Conservation (phyloP, 768 basidiomycete species). For the Leccinellum rugosiceps region DNA sequence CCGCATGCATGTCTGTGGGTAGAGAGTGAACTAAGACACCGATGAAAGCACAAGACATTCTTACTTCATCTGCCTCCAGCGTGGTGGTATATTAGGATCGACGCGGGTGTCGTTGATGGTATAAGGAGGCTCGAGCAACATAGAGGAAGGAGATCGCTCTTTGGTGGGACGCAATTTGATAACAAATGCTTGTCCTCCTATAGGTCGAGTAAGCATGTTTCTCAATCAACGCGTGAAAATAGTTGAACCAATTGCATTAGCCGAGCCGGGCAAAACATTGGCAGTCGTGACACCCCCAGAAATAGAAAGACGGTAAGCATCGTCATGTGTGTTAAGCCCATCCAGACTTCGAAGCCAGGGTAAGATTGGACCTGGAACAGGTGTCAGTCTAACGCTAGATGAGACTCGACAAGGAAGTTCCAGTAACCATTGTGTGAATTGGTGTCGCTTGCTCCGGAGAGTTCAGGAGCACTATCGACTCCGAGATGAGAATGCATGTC, state of each 20-base stretch:
- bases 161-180: slow-evolving; percentile 79
- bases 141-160: slow-evolving; percentile 73
- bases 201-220: slow-evolving; percentile 1
- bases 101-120: slow-evolving; percentile 47
- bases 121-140: slow-evolving; percentile 83
- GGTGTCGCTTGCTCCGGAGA: slow-evolving; percentile 51
- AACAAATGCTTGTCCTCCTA: slow-evolving; percentile 86
- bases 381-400: neutral
- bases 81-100: slow-evolving; percentile 40
- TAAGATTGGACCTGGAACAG: slow-evolving; percentile 46
- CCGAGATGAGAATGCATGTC: slow-evolving; percentile 83
- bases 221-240: slow-evolving; percentile 20
- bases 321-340: slow-evolving; percentile 84
- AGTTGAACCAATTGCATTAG: slow-evolving; percentile 64
- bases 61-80: slow-evolving; percentile 84
- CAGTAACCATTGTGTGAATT: slow-evolving; percentile 54
- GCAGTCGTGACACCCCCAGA: slow-evolving; percentile 88
- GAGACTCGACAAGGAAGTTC: neutral
- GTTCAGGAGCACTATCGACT: slow-evolving; percentile 55
- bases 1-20: slow-evolving; percentile 58
- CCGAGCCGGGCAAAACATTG: slow-evolving; percentile 76
- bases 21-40: slow-evolving; percentile 3
- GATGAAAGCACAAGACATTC: slow-evolving; percentile 12
- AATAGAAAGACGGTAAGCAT: slow-evolving; percentile 66
- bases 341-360: slow-evolving; percentile 85